Conservation (phyloP, 495 filamentous ascomycete genomes). For the Evernia prunastri region DNA sequence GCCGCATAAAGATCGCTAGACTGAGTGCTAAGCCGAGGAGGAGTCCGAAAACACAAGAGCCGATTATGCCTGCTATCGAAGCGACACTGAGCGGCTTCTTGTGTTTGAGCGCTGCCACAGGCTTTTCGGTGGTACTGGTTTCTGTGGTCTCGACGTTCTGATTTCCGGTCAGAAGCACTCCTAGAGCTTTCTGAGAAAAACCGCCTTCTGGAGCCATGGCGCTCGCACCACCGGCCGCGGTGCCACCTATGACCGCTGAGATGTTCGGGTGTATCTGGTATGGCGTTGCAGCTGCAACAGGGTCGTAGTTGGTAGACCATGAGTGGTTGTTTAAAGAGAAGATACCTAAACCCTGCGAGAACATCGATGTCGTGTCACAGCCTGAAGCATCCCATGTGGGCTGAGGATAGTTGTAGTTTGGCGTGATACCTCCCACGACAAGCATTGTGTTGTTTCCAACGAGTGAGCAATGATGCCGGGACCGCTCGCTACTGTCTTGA, state of each 20-base stretch:
- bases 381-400: slow-evolving; percentile 11
- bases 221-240: slow-evolving; percentile 15
- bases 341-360: slow-evolving; percentile 19
- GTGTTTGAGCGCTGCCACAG: not conserved
- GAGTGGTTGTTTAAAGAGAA: slow-evolving; percentile 21
- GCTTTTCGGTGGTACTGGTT: not conserved
- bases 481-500: slow-evolving; percentile 14
- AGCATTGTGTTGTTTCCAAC: slow-evolving; percentile 18
- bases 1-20: not conserved
- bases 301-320: slow-evolving; percentile 19
- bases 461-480: slow-evolving; percentile 14
- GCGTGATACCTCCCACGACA: slow-evolving; percentile 17
- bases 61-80: slow-evolving; percentile 7
- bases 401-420: slow-evolving; percentile 5
- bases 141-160: not conserved
- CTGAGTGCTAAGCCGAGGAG: not conserved
- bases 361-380: slow-evolving; percentile 17
- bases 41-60: not conserved
- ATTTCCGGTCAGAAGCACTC: slow-evolving; percentile 5
- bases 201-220: slow-evolving; percentile 9
- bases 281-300: slow-evolving; percentile 1
- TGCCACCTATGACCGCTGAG: slow-evolving; percentile 17
- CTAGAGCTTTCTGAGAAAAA: slow-evolving; percentile 13
- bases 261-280: slow-evolving; percentile 18
- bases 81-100: not conserved